Base-by-base conservation (phyloP, 2,329 filamentous ascomycete genomes). In the Botryosphaeria agaves region DNA sequence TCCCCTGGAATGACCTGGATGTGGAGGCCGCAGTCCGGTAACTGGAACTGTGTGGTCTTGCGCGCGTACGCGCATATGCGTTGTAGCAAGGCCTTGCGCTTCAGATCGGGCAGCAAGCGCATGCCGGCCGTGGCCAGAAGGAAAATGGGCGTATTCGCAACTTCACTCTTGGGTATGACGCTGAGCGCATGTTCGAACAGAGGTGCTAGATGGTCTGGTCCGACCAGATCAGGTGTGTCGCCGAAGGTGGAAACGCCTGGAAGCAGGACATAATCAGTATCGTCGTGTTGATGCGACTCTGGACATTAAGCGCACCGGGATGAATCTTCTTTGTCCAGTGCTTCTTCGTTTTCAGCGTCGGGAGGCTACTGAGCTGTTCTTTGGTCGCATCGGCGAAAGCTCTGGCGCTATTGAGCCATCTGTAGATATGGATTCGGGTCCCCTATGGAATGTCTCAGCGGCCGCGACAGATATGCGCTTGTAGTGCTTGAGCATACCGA, bases 101-200 rank as follows among this genome's bases (percentile, higher is more conserved):
- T 72, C 5, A 64, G 47, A 24, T 78, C 64, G 5, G 79, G 76
- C 2, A 98, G 65, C 11, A 98, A 63, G 34, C 89, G 79, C 72
- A 98, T 89, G 26, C 89, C 89, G 7, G 89, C 89, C 0, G 89
- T 98, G 17, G 89, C 89, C 55, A 98, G 83, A 30, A 98, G 63
- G 52, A 93, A 98, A 32, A 98, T 72, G 0, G 89, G 89, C 0
- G 91, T 98, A 34, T 89, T 74, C 36, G 74, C 60, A 29, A 89
- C 69, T 42, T 82, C 79, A 33, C 81, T 66, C 21, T 65, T 53
- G 5, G 87, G 87, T 14, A 98, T 75, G 34, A 83, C 63, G 18
- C 75, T 64, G 39, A 82, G 68, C 9, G 87, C 89, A 55, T 92
- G 83, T 27, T 83, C 68, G 40, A 95, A 63, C 15, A 98, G 69